These are phyloP conservation scores for Metarhizium guizhouense DNA, from an alignment of 2,329 filamentous ascomycete species.

Conservation along the genomic window DNA sequence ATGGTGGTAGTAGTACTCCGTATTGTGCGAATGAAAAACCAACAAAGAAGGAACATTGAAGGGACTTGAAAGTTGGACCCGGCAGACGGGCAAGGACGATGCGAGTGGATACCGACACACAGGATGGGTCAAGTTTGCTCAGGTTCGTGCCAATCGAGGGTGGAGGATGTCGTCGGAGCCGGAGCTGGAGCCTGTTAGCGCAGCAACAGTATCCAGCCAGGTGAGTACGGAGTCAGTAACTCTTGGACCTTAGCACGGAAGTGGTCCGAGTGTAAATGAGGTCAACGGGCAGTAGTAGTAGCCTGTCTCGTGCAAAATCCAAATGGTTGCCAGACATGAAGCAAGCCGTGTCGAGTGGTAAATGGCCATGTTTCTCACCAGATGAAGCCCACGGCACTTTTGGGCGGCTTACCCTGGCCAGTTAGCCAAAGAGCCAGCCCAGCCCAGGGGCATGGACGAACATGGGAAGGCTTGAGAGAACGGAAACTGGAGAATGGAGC, in stretches of 20 bases:
- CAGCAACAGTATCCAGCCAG: background rate
- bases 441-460: background rate
- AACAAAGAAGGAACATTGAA: no score
- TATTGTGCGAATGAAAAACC: no score
- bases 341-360: background rate
- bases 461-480: background rate
- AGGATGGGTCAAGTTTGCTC: background rate
- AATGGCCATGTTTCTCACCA: background rate
- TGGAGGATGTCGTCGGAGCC: background rate
- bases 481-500: background rate
- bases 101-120: background rate
- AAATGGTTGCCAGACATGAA: background rate
- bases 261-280: background rate
- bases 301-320: background rate
- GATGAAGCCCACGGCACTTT: background rate
- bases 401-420: background rate
- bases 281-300: background rate
- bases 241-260: background rate
- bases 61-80: no score
- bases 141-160: background rate
- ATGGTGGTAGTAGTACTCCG: no score
- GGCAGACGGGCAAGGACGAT: background rate
- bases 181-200: background rate
- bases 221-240: background rate
- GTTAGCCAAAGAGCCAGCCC: background rate